Conservation (phyloP, 2,329 filamentous ascomycete genomes). For the Sarocladiaceae sp. region DNA sequence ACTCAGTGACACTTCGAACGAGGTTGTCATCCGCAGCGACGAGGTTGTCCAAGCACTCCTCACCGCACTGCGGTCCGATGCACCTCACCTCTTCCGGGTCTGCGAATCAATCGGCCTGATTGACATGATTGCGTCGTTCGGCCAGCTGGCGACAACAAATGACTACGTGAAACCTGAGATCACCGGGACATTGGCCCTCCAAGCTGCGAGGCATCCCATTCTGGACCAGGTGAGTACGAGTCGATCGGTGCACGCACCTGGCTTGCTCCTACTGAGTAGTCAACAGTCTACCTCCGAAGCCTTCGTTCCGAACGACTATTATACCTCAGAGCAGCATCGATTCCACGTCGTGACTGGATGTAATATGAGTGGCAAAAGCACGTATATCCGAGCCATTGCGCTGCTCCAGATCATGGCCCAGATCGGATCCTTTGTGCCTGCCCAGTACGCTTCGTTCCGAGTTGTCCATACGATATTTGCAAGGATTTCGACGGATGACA, state of each 20-base stretch:
- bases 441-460: slow-evolving; percentile 73
- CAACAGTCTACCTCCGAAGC: slow-evolving; percentile 44
- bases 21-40: slow-evolving; percentile 79
- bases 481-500: slow-evolving; percentile 79
- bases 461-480: slow-evolving; percentile 82
- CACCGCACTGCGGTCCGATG: slow-evolving; percentile 61
- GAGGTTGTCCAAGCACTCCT: slow-evolving; percentile 67
- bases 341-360: slow-evolving; percentile 94
- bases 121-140: slow-evolving; percentile 78
- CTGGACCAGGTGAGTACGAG: slow-evolving; percentile 53
- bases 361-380: slow-evolving; percentile 98
- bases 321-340: slow-evolving; percentile 63
- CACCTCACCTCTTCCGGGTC: slow-evolving; percentile 71
- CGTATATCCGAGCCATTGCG: slow-evolving; percentile 81
- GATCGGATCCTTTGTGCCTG: slow-evolving; percentile 85
- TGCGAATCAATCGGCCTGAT: slow-evolving; percentile 82
- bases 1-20: slow-evolving; percentile 74
- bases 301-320: slow-evolving; percentile 87
- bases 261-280: slow-evolving; percentile 2
- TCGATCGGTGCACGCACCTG: background rate
- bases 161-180: slow-evolving; percentile 61
- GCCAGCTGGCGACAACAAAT: slow-evolving; percentile 59
- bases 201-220: slow-evolving; percentile 71
- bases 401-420: slow-evolving; percentile 90
- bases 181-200: slow-evolving; percentile 62